Percentiles rank a stretch among this genome's conserved stretches.
Evolutionary conservation across 176 grass and related monocot genomes (phyloP).

Genomic region (Eleusine indica): DNA sequence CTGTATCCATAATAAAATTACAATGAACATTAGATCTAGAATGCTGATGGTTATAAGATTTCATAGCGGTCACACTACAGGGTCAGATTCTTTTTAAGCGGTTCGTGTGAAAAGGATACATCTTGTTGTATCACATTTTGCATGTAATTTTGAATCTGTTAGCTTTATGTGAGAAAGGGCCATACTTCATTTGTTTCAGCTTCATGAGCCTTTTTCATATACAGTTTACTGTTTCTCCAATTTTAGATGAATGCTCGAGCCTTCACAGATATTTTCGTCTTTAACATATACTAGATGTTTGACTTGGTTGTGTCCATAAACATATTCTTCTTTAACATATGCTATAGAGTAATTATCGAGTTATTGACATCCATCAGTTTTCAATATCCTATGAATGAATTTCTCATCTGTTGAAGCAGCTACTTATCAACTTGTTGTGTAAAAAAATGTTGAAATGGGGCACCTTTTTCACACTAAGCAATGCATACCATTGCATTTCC

Average conservation of each 20-base stretch:
- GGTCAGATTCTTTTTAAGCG: background rate
- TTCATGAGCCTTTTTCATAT: background rate
- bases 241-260: background rate
- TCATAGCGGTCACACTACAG: background rate
- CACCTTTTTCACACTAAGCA: background rate
- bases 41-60: background rate
- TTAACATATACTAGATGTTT: conserved; percentile 1
- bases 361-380: background rate
- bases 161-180: background rate
- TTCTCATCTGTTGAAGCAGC: background rate
- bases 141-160: background rate
- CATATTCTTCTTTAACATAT: background rate
- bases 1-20: background rate
- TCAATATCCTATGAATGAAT: conserved; percentile 8
- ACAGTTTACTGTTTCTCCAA: background rate
- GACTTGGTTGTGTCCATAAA: background rate
- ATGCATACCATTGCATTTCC: background rate
- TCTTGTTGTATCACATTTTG: background rate
- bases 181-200: background rate
- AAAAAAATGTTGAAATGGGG: background rate
- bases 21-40: background rate
- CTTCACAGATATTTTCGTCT: background rate
- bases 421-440: background rate
- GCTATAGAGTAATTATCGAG: background rate
- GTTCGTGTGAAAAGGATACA: background rate